phyloP scores from a whole-genome alignment of 2,329 filamentous ascomycete species.

The Grosmannia penicillata region DNA sequence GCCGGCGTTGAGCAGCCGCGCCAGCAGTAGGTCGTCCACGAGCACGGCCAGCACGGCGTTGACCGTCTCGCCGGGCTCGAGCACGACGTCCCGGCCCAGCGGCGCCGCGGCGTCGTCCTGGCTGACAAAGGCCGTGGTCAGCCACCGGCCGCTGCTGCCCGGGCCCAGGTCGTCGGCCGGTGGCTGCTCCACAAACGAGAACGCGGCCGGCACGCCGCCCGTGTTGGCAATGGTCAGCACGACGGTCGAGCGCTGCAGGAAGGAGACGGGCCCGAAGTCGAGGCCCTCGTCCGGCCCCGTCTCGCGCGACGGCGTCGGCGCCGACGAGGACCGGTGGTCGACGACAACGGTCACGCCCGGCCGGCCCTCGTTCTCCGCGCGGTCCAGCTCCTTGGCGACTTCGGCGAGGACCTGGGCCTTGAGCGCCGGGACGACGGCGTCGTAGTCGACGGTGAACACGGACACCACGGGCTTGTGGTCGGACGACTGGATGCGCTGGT shows the following conservation, averaged over 20 bases:
- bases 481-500: slow-evolving; percentile 80
- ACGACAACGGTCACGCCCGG: slow-evolving; percentile 39
- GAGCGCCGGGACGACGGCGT: slow-evolving; percentile 70
- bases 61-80: slow-evolving; percentile 75
- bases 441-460: slow-evolving; percentile 70
- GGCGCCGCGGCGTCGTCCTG: slow-evolving; percentile 25
- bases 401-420: slow-evolving; percentile 76
- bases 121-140: slow-evolving; percentile 50
- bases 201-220: slow-evolving; percentile 62
- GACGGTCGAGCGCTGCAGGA: slow-evolving; percentile 48
- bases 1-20: slow-evolving; percentile 58
- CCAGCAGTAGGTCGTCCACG: slow-evolving; percentile 47
- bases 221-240: slow-evolving; percentile 85
- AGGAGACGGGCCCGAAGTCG: slow-evolving; percentile 64
- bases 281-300: slow-evolving; percentile 26
- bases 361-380: slow-evolving; percentile 40
- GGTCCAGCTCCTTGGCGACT: slow-evolving; percentile 75
- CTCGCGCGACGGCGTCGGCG: not conserved
- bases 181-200: slow-evolving; percentile 66
- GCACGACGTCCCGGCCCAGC: slow-evolving; percentile 38
- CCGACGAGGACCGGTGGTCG: slow-evolving; percentile 37
- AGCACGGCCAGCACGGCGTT: slow-evolving; percentile 53
- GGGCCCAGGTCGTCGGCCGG: slow-evolving; percentile 27
- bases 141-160: slow-evolving; percentile 40
- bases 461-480: slow-evolving; percentile 89